These are phyloP conservation scores for Coprinopsis sp. DNA, from an alignment of 768 basidiomycete genomes.

Conservation along the genomic window DNA sequence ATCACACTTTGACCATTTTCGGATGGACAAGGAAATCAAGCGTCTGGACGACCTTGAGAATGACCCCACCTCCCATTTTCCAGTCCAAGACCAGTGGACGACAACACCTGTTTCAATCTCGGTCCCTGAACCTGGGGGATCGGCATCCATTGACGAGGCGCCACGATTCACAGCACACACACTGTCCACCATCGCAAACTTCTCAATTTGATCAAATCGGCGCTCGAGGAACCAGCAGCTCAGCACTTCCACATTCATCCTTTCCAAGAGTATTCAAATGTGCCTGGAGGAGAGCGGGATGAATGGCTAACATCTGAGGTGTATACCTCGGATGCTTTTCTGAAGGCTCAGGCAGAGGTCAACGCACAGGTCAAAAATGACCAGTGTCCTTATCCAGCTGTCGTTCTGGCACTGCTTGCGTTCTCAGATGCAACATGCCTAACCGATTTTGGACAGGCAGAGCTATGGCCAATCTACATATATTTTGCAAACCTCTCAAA, in stretches of 20 bases:
- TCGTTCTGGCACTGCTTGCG: slow-evolving; percentile 22
- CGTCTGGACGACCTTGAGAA: slow-evolving; percentile 7
- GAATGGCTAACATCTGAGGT: slow-evolving; percentile 17
- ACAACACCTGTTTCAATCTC: slow-evolving; percentile 18
- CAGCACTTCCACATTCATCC: slow-evolving; percentile 14
- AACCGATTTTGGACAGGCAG: slow-evolving; percentile 28
- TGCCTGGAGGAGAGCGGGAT: background rate
- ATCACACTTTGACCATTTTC: background rate
- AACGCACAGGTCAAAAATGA: background rate
- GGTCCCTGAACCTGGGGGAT: slow-evolving; percentile 20
- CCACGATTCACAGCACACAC: slow-evolving; percentile 16
- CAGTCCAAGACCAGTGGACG: slow-evolving; percentile 25
- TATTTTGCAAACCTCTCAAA: slow-evolving; percentile 36
- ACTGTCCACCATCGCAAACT: slow-evolving; percentile 10
- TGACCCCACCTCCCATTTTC: slow-evolving; percentile 24
- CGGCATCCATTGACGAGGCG: slow-evolving; percentile 12
- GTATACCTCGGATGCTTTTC: slow-evolving; percentile 16
- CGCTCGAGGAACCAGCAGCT: slow-evolving; percentile 12
- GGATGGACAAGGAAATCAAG: background rate
- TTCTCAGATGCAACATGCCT: slow-evolving; percentile 30
- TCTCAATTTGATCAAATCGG: slow-evolving; percentile 6
- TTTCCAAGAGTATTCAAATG: slow-evolving; percentile 11
- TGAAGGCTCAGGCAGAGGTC: slow-evolving; percentile 11
- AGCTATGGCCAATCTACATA: slow-evolving; percentile 30
- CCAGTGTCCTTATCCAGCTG: slow-evolving; percentile 11